A percentile compares a stretch with the other conserved stretches of the same genome.
These are phyloP conservation scores for Xerocomus brunneocitrinus DNA, from an alignment of 768 basidiomycete species.

Conservation along the genomic window DNA sequence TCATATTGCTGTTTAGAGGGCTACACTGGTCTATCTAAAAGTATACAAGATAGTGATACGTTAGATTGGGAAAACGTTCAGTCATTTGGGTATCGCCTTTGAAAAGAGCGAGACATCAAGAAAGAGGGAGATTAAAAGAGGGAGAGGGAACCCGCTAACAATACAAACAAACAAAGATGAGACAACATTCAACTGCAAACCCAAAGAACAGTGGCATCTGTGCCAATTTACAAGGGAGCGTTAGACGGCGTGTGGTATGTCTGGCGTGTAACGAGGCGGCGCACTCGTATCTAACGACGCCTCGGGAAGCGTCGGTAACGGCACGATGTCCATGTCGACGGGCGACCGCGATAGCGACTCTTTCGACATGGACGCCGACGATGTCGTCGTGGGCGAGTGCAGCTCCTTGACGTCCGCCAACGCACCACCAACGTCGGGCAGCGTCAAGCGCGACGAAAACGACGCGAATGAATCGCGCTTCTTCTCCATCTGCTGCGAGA, in stretches of 20 bases:
- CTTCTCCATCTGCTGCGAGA: slow-evolving; percentile 41
- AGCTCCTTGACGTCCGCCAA: slow-evolving; percentile 23
- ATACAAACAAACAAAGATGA: not conserved
- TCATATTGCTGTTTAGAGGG: not conserved
- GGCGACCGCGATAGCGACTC: slow-evolving; percentile 25
- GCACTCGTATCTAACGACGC: slow-evolving; percentile 9
- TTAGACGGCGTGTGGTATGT: slow-evolving; percentile 18
- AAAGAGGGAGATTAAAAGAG: not conserved
- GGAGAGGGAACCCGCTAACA: not conserved
- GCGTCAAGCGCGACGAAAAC: slow-evolving; percentile 40
- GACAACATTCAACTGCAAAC: not conserved
- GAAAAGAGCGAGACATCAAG: not conserved
- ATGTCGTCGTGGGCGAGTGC: slow-evolving; percentile 20
- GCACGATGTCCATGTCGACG: slow-evolving; percentile 10
- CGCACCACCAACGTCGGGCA: slow-evolving; percentile 38
- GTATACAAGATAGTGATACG: not conserved
- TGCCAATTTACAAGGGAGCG: not conserved
- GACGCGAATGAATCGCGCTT: slow-evolving; percentile 49
- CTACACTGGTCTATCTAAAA: not conserved
- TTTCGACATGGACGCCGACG: slow-evolving; percentile 22
- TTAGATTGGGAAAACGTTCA: not conserved
- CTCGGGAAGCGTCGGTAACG: slow-evolving; percentile 19
- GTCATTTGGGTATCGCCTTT: not conserved
- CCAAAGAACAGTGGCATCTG: not conserved
- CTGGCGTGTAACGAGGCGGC: slow-evolving; percentile 23